Base-by-base conservation (phyloP, 257 asterid species). In the Jacaranda mimosifolia region DNA sequence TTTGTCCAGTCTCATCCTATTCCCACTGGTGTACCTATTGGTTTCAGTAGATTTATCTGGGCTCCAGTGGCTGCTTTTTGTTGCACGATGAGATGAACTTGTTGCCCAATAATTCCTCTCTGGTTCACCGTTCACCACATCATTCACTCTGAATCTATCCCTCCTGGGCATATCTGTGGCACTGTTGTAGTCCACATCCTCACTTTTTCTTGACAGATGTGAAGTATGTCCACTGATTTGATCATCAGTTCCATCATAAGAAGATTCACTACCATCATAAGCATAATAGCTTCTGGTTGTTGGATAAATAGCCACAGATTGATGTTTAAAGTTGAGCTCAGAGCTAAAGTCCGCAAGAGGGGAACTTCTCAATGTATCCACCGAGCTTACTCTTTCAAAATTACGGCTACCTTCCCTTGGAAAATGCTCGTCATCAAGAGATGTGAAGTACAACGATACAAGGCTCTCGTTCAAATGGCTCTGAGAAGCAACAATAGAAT, bases 231-330 rank as follows among this genome's bases (percentile, higher is more conserved):
- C 70, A 39, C 60, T 59, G 66, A 71, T 35, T 75, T 79, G 82
- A 79, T 83, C 88, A 73, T 86, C 82, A 3, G 59, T 80, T 79
- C 85, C 97, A 75, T 94, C 97, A 46, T 63, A 87, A 58, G 97
- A 93, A 70, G 96, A 91, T 77, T 81, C 88, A 48, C 97, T 90
- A 66, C 90, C 96, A 78, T 87, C 92, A 77, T 83, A 77, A 51
- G 77, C 87, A 63, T 90, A 91, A 80, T 85, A 89, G 72, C 83
- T 78, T 73, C 84, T 69, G 51, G 82, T 35, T 63, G 78, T 78
- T 32, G 87, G 88, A 79, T 87, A 81, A 57, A 75, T 89, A 74
- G 82, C 14, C 46, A 70, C 46, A 55, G 84, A 80, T 63, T 46
- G 42, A 55, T 36, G 70, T 68, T 69, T 71, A 15, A 18, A 63